Evolutionary conservation across 2,329 filamentous ascomycete genomes (phyloP).

Genomic region (Neofusicoccum ribis): DNA sequence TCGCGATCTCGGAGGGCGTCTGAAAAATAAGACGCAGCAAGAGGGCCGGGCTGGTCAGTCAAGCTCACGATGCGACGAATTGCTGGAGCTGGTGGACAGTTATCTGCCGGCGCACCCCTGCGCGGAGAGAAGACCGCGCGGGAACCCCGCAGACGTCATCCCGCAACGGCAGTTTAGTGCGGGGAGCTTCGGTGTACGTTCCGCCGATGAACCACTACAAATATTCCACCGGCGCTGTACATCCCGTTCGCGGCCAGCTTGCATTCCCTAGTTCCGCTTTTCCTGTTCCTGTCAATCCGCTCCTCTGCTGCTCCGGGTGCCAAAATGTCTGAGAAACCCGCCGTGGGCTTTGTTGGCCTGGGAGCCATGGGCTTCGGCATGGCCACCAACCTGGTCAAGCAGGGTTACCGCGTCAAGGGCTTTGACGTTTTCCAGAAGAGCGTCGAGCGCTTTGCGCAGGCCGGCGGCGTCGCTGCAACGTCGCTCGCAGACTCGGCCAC

Average conservation of each 20-base stretch:
- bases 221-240: slow-evolving; percentile 9
- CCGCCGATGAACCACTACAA: slow-evolving; percentile 8
- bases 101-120: background rate
- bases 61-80: slow-evolving; percentile 12
- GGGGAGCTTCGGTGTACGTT: slow-evolving; percentile 11
- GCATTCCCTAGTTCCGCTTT: background rate
- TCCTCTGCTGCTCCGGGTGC: background rate
- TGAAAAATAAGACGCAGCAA: background rate
- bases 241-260: background rate
- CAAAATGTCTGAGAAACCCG: slow-evolving; percentile 38
- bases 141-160: slow-evolving; percentile 16
- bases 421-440: slow-evolving; percentile 71
- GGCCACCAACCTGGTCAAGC: slow-evolving; percentile 70
- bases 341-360: slow-evolving; percentile 70
- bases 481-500: slow-evolving; percentile 63
- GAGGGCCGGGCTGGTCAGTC: background rate
- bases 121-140: slow-evolving; percentile 9
- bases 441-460: slow-evolving; percentile 63
- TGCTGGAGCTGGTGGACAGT: slow-evolving; percentile 6
- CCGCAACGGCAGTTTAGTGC: background rate
- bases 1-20: background rate
- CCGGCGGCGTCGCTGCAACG: slow-evolving; percentile 60
- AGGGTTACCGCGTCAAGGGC: slow-evolving; percentile 67
- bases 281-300: background rate
- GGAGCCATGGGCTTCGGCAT: slow-evolving; percentile 83